phyloP scores from a whole-genome alignment of 371 early-diverging fungal species.

The Dinochytrium kinnereticum region DNA sequence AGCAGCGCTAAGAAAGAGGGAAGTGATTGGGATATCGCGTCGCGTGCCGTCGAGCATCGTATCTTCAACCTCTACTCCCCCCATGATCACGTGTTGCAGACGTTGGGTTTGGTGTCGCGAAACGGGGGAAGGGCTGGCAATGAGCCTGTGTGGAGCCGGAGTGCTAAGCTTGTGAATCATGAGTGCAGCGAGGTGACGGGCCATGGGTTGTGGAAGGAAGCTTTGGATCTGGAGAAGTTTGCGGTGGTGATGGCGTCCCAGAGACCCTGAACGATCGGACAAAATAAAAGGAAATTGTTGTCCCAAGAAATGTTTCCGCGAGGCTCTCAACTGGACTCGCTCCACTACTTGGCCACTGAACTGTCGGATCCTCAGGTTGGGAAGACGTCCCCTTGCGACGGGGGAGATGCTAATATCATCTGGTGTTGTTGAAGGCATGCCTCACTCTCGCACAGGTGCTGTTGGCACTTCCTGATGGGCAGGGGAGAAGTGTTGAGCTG shows the following conservation, averaged over 20 bases:
- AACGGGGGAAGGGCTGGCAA: conserved; percentile 10
- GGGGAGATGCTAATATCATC: background rate
- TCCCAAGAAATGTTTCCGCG: background rate
- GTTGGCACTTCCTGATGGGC: background rate
- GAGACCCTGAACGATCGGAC: no score
- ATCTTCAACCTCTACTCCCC: conserved; percentile 22
- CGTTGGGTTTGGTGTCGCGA: conserved; percentile 2
- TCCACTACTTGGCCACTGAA: conserved; percentile 9
- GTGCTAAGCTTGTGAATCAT: conserved; percentile 21
- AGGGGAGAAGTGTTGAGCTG: background rate
- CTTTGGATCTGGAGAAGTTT: conserved; percentile 12
- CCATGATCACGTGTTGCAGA: conserved; percentile 26
- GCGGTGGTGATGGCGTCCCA: no score
- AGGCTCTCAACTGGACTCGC: conserved; percentile 1
- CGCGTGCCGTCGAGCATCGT: conserved; percentile 2
- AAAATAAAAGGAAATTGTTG: no score
- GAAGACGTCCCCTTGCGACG: background rate
- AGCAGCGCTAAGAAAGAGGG: conserved; percentile 7
- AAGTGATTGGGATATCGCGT: conserved; percentile 11
- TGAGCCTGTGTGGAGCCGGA: background rate
- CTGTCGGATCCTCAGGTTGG: background rate
- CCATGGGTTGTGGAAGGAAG: conserved; percentile 31
- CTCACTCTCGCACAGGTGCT: background rate
- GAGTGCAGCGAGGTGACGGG: conserved; percentile 27
- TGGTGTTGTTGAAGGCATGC: background rate